Percentiles rank a stretch among this genome's conserved stretches.
Evolutionary conservation across 768 basidiomycete genomes (phyloP).

Genomic region (Lentinula lateritia): DNA sequence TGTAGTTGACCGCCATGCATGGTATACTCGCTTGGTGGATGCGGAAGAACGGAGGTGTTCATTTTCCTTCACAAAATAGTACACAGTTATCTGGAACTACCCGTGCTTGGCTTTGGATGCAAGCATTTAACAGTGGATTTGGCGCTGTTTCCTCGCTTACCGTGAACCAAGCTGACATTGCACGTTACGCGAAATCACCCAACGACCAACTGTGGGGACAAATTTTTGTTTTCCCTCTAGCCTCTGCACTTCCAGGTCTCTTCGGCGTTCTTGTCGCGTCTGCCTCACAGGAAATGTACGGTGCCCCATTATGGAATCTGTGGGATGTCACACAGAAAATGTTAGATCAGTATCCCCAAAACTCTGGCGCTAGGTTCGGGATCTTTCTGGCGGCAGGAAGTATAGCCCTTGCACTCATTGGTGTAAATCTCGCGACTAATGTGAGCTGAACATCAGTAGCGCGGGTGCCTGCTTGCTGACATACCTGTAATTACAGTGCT

Average conservation of each 20-base stretch:
- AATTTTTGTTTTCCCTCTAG: slow-evolving; percentile 8
- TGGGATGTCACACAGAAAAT: slow-evolving; percentile 9
- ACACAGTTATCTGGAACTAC: not conserved
- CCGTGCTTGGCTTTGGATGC: slow-evolving; percentile 8
- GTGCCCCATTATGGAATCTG: slow-evolving; percentile 8
- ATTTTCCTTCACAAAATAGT: not conserved
- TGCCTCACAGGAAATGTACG: slow-evolving; percentile 8
- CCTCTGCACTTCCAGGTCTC: slow-evolving; percentile 9
- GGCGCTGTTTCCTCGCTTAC: slow-evolving; percentile 9
- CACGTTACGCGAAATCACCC: slow-evolving; percentile 8
- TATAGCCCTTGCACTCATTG: slow-evolving; percentile 10
- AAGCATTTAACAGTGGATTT: slow-evolving; percentile 8
- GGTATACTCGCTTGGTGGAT: slow-evolving; percentile 10
- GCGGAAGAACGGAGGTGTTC: slow-evolving; percentile 8
- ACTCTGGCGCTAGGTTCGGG: slow-evolving; percentile 7
- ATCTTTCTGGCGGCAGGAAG: slow-evolving; percentile 8
- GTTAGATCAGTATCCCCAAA: slow-evolving; percentile 9
- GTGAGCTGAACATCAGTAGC: not conserved
- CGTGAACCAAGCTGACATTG: slow-evolving; percentile 10
- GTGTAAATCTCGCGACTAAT: slow-evolving; percentile 10
- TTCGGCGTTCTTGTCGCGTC: slow-evolving; percentile 9
- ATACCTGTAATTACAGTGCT: not conserved
- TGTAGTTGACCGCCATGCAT: slow-evolving; percentile 7
- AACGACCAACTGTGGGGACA: slow-evolving; percentile 10
- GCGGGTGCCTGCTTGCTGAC: not conserved